Evolutionary conservation across 2,329 filamentous ascomycete species (phyloP).

Genomic region (Plectosphaerella plurivora): DNA sequence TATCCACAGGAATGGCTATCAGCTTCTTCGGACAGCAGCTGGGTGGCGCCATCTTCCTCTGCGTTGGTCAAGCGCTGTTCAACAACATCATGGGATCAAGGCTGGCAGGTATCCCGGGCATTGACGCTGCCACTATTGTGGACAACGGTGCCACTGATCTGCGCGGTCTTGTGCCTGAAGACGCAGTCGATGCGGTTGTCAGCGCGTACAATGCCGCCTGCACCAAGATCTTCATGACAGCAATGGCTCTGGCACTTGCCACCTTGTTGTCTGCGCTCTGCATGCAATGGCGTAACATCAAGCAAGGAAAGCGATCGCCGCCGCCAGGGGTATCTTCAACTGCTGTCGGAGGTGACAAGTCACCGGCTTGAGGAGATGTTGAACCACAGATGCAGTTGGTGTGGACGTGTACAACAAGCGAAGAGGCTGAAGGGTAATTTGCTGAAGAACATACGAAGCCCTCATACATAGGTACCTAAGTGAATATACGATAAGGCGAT

Average conservation of each 20-base stretch:
- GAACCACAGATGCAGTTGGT: too few relatives aligned
- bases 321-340: background rate
- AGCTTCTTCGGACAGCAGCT: slow-evolving; percentile 56
- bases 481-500: slow-evolving; percentile 22
- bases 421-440: background rate
- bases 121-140: slow-evolving; percentile 38
- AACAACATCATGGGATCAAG: slow-evolving; percentile 37
- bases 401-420: too few relatives aligned
- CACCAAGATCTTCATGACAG: slow-evolving; percentile 58
- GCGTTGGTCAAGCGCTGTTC: slow-evolving; percentile 51
- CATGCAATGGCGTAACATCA: slow-evolving; percentile 66
- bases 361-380: background rate
- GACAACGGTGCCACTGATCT: slow-evolving; percentile 57
- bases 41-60: slow-evolving; percentile 54
- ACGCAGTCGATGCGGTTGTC: slow-evolving; percentile 50
- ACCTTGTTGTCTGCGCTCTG: slow-evolving; percentile 53
- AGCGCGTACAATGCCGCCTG: slow-evolving; percentile 62
- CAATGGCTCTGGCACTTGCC: slow-evolving; percentile 49
- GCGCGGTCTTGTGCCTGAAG: slow-evolving; percentile 40
- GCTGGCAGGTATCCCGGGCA: slow-evolving; percentile 33
- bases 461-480: slow-evolving; percentile 7
- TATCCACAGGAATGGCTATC: slow-evolving; percentile 51
- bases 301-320: slow-evolving; percentile 35
- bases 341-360: background rate
- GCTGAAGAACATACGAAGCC: background rate